Conservation (phyloP, 768 basidiomycete species). For the Termitomyces titanicus region DNA sequence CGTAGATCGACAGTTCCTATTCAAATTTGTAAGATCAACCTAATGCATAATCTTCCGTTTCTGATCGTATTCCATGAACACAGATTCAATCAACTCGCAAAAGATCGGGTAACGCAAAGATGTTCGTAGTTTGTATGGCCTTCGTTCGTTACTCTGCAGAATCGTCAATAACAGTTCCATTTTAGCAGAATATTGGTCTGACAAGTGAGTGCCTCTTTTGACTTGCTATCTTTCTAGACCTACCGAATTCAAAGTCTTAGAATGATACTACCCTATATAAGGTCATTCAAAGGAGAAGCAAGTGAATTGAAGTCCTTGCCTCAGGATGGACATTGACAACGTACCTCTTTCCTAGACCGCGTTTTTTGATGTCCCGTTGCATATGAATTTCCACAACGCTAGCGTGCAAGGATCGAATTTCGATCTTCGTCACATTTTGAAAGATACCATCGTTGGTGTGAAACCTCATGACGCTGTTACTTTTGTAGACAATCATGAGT, state of each 20-base stretch:
- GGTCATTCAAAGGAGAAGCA: constrained; percentile 64
- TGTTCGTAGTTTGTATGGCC: constrained; percentile 57
- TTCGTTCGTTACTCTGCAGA: neutral
- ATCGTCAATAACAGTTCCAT: neutral
- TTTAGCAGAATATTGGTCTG: constrained; percentile 82
- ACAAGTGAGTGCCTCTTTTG: constrained; percentile 40
- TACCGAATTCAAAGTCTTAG: constrained; percentile 34
- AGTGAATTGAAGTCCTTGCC: constrained; percentile 10
- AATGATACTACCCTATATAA: constrained; percentile 53
- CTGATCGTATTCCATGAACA: neutral
- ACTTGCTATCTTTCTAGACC: neutral
- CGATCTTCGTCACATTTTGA: constrained; percentile 74
- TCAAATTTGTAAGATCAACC: constrained; percentile 54
- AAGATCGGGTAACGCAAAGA: constrained; percentile 34
- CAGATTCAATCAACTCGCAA: constrained; percentile 54
- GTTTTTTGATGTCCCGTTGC: constrained; percentile 90
- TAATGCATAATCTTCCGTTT: neutral
- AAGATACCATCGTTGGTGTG: constrained; percentile 61
- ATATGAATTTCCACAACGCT: constrained; percentile 78
- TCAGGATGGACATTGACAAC: neutral
- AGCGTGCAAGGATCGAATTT: constrained; percentile 63
- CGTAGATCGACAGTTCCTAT: constrained; percentile 67
- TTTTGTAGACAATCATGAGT: constrained; percentile 92
- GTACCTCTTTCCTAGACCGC: constrained; percentile 48
- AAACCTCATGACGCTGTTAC: constrained; percentile 83